phyloP scores from a whole-genome alignment of 768 basidiomycete species.

The Lentinula sp. region DNA sequence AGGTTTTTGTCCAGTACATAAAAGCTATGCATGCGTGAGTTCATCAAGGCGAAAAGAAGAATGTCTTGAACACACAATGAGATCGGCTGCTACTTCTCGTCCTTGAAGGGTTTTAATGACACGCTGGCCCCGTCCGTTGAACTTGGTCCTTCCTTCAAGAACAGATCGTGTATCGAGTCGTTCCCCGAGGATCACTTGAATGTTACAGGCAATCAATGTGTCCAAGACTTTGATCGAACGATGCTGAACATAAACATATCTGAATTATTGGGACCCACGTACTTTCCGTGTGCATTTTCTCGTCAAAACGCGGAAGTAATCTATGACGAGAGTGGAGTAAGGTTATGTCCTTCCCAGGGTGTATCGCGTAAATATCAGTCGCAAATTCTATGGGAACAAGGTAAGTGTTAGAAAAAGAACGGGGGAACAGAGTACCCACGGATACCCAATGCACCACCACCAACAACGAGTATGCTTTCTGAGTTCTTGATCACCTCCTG shows the following conservation, averaged over 20 bases:
- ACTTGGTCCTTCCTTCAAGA: conserved; percentile 13
- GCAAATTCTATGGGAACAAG: conserved; percentile 44
- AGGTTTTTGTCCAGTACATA: conserved; percentile 57
- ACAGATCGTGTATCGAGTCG: conserved; percentile 37
- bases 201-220: conserved; percentile 32
- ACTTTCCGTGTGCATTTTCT: conserved; percentile 48
- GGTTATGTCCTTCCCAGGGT: conserved; percentile 47
- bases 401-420: neutral
- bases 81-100: conserved; percentile 43
- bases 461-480: conserved; percentile 53
- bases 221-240: conserved; percentile 22
- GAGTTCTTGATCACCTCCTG: conserved; percentile 43
- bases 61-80: conserved; percentile 34
- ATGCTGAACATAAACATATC: no score
- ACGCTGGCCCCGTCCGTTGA: conserved; percentile 20
- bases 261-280: conserved; percentile 9
- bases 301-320: conserved; percentile 50
- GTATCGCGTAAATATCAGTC: conserved; percentile 51
- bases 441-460: conserved; percentile 70
- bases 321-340: conserved; percentile 52
- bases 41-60: neutral
- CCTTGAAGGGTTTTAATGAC: conserved; percentile 44
- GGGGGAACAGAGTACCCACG: conserved; percentile 33
- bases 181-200: conserved; percentile 49
- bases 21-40: conserved; percentile 26